Conservation (phyloP, 2,329 filamentous ascomycete genomes). For the Xylariaceae sp. region DNA sequence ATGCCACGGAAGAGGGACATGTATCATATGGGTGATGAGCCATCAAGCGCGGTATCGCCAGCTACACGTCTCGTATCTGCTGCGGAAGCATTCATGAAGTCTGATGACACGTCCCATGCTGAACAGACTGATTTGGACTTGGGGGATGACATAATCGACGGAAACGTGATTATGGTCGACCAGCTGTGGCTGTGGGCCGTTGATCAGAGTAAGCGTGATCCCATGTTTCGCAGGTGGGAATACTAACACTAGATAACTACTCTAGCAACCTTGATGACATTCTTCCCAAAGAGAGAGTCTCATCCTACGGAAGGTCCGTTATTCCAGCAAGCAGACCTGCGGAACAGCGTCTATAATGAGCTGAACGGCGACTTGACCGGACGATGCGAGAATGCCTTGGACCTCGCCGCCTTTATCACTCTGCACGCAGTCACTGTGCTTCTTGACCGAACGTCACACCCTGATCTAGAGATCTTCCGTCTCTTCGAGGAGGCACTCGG, state of each 20-base stretch:
- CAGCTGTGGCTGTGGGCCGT: slow-evolving; percentile 60
- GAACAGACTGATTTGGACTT: slow-evolving; percentile 31
- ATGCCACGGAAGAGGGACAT: slow-evolving; percentile 21
- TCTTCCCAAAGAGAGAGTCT: slow-evolving; percentile 52
- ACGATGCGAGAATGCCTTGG: slow-evolving; percentile 56
- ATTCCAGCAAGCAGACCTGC: slow-evolving; percentile 57
- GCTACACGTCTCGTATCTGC: slow-evolving; percentile 15
- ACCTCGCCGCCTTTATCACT: slow-evolving; percentile 58
- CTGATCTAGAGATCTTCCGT: slow-evolving; percentile 58
- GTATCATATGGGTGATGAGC: slow-evolving; percentile 12
- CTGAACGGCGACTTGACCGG: slow-evolving; percentile 61
- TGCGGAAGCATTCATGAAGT: slow-evolving; percentile 14
- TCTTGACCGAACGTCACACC: slow-evolving; percentile 54
- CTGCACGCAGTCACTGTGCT: slow-evolving; percentile 60
- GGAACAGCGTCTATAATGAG: slow-evolving; percentile 62
- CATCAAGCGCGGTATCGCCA: slow-evolving; percentile 13
- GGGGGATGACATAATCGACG: slow-evolving; percentile 39
- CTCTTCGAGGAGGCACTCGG: slow-evolving; percentile 65
- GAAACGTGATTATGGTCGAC: slow-evolving; percentile 63
- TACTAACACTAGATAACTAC: not conserved
- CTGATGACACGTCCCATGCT: slow-evolving; percentile 4
- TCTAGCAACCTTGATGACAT: slow-evolving; percentile 48
- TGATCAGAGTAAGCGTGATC: slow-evolving; percentile 42
- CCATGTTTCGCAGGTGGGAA: too few relatives aligned
- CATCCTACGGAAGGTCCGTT: slow-evolving; percentile 50